Evolutionary conservation across 306 rosid species (phyloP).

Genomic region (Argentina anserina): DNA sequence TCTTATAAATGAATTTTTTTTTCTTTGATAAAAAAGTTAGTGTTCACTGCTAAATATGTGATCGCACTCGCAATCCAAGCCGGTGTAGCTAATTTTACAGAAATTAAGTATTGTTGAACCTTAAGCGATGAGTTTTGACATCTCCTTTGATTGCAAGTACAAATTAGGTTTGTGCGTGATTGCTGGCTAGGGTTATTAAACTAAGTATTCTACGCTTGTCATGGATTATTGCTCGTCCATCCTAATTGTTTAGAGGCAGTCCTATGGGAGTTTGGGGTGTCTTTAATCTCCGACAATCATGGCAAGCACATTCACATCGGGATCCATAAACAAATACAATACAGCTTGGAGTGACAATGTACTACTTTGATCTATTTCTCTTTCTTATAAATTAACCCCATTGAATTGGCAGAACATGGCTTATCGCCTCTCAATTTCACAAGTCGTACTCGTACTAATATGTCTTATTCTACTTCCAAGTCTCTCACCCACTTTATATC

Average conservation of each 20-base stretch:
- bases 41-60: no score
- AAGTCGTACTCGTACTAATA: slow-evolving; percentile 1
- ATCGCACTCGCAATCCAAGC: no score
- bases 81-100: background rate
- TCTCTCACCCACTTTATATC: background rate
- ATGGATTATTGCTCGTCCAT: slow-evolving; percentile 3
- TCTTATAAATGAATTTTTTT: no score
- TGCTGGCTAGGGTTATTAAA: background rate
- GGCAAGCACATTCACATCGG: slow-evolving; percentile 52
- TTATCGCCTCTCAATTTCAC: slow-evolving; percentile 25
- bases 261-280: background rate
- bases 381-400: background rate
- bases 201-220: background rate
- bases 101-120: background rate
- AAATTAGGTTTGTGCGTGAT: background rate
- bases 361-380: slow-evolving; percentile 11
- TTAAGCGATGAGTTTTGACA: background rate
- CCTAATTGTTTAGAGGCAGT: background rate
- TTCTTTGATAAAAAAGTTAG: no score
- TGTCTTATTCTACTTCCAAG: background rate
- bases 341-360: slow-evolving; percentile 55
- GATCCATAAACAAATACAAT: background rate
- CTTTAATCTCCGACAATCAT: slow-evolving; percentile 45
- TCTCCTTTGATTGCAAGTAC: background rate
- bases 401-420: slow-evolving; percentile 21